Evolutionary conservation across 2,329 filamentous ascomycete species (phyloP).

Genomic region (Tricladium varicosporioides): DNA sequence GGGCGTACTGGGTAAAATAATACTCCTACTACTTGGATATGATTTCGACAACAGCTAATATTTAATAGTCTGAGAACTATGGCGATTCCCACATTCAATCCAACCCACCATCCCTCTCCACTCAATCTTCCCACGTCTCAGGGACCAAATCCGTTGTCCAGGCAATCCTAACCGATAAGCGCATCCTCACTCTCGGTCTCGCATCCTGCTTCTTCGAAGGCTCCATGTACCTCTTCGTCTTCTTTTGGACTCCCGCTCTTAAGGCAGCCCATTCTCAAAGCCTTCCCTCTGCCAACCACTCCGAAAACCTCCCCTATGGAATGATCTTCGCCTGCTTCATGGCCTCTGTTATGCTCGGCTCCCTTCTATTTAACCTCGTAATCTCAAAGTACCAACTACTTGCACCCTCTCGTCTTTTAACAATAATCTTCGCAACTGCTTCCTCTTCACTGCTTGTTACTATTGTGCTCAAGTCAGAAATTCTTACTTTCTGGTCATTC

Average conservation of each 20-base stretch:
- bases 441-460: conserved; percentile 41
- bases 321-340: conserved; percentile 58
- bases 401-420: conserved; percentile 34
- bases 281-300: conserved; percentile 36
- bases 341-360: conserved; percentile 58
- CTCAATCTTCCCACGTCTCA: conserved; percentile 12
- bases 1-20: conserved; percentile 46
- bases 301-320: conserved; percentile 43
- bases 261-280: conserved; percentile 43
- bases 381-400: conserved; percentile 29
- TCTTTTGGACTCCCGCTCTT: conserved; percentile 60
- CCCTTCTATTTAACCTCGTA: conserved; percentile 47
- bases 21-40: neutral
- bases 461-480: conserved; percentile 42
- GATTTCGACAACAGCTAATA: no score
- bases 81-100: conserved; percentile 34
- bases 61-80: conserved; percentile 48
- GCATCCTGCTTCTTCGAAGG: conserved; percentile 59
- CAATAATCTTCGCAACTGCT: conserved; percentile 40
- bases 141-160: conserved; percentile 22
- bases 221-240: conserved; percentile 61
- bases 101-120: conserved; percentile 12
- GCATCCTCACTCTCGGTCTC: conserved; percentile 50
- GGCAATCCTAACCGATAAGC: conserved; percentile 39
- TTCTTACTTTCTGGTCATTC: conserved; percentile 52